Evolutionary conservation across 2,329 filamentous ascomycete genomes (phyloP).

Genomic region (Xylaria sp.): DNA sequence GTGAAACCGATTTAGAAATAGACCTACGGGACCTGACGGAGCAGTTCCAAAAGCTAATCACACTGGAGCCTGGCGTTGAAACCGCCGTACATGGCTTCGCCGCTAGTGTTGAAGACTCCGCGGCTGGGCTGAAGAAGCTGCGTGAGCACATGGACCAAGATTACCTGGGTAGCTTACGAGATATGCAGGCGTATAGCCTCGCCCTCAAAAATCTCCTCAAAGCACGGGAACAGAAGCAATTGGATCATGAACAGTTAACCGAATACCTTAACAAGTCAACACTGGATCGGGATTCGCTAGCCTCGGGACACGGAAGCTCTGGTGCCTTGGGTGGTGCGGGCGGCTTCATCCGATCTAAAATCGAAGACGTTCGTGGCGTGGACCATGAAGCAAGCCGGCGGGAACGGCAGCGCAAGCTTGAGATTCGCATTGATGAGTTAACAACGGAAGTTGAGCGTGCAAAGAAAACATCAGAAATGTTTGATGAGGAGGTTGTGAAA

Average conservation of each 20-base stretch:
- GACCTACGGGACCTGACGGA: constrained; percentile 91
- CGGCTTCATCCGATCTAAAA: constrained; percentile 90
- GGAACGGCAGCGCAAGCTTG: constrained; percentile 88
- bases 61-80: constrained; percentile 88
- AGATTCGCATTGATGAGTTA: constrained; percentile 91
- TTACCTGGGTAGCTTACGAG: constrained; percentile 89
- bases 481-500: constrained; percentile 94
- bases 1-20: constrained; percentile 86
- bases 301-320: constrained; percentile 62
- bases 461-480: constrained; percentile 87
- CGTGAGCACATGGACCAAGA: constrained; percentile 95
- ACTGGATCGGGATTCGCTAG: constrained; percentile 82
- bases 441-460: constrained; percentile 90
- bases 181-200: constrained; percentile 95
- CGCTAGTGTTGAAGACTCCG: constrained; percentile 84
- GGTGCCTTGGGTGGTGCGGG: constrained; percentile 77
- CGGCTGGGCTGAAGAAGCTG: constrained; percentile 79
- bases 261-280: constrained; percentile 96
- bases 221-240: constrained; percentile 94
- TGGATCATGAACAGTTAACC: constrained; percentile 95
- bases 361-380: constrained; percentile 95
- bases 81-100: constrained; percentile 86
- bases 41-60: constrained; percentile 94
- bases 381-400: constrained; percentile 93
- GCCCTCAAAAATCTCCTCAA: constrained; percentile 89